phyloP scores from a whole-genome alignment of 305 asterid species.

The Solanum hybrid region DNA sequence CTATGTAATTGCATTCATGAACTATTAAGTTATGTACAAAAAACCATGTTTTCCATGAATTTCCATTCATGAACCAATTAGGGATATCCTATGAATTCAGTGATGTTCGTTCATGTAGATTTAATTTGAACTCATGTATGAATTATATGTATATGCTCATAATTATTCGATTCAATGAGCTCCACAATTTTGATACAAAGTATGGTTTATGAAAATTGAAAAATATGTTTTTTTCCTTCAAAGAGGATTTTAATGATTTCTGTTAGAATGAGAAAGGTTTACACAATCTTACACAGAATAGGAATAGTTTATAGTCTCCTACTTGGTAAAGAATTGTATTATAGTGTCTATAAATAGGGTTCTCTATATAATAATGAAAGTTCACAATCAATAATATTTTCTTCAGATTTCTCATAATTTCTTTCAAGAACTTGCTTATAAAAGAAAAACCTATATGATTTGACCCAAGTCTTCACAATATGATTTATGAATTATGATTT shows the following conservation, averaged over 20 bases:
- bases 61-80: background rate
- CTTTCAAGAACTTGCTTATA: background rate
- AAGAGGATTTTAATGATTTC: background rate
- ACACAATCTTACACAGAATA: background rate
- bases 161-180: background rate
- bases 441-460: background rate
- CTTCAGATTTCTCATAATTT: background rate
- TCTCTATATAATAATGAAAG: background rate
- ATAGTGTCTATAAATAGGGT: background rate
- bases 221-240: background rate
- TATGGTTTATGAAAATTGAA: background rate
- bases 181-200: background rate
- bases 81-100: background rate
- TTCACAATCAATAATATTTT: background rate
- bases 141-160: background rate
- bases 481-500: background rate
- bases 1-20: background rate
- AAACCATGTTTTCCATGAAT: background rate
- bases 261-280: background rate
- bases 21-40: background rate
- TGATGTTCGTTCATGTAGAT: background rate
- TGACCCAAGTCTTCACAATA: background rate
- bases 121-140: background rate
- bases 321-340: too few relatives aligned
- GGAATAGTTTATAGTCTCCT: background rate